These are phyloP conservation scores for Moricandia arvensis DNA, from an alignment of 345 rosid genomes.

Conservation along the genomic window DNA sequence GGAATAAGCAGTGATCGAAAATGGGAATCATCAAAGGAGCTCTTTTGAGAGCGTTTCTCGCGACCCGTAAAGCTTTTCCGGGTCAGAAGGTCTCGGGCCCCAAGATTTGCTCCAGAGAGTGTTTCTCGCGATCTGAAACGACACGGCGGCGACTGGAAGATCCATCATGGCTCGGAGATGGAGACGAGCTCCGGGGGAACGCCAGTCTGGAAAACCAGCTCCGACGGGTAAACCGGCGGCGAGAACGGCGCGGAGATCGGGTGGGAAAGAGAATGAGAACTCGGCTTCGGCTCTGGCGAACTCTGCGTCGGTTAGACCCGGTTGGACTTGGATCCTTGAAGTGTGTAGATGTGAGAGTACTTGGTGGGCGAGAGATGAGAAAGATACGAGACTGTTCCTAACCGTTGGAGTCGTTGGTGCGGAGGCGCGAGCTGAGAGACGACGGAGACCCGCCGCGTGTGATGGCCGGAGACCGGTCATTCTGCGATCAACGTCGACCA, in stretches of 20 bases:
- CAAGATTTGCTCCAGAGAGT: slow-evolving; percentile 87
- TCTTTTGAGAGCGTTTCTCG: slow-evolving; percentile 78
- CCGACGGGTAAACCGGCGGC: slow-evolving; percentile 85
- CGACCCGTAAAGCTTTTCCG: slow-evolving; percentile 83
- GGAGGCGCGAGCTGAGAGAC: slow-evolving; percentile 89
- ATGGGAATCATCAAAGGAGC: slow-evolving; percentile 91
- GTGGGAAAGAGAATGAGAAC: slow-evolving; percentile 89
- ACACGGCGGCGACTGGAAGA: slow-evolving; percentile 87
- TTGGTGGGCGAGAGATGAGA: slow-evolving; percentile 70
- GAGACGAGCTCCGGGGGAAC: slow-evolving; percentile 69
- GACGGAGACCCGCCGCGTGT: slow-evolving; percentile 89
- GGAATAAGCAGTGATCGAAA: slow-evolving; percentile 91
- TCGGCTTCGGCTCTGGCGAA: slow-evolving; percentile 89
- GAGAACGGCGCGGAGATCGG: slow-evolving; percentile 87
- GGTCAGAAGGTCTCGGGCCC: slow-evolving; percentile 84
- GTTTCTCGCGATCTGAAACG: slow-evolving; percentile 85
- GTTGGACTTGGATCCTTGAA: slow-evolving; percentile 75
- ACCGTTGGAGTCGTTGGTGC: slow-evolving; percentile 53
- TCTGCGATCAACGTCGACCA: slow-evolving; percentile 99
- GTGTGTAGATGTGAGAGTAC: slow-evolving; percentile 65
- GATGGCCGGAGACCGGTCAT: slow-evolving; percentile 87
- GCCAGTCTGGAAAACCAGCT: slow-evolving; percentile 96
- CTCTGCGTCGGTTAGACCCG: slow-evolving; percentile 78
- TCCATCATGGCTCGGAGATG: slow-evolving; percentile 81
- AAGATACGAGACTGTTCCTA: slow-evolving; percentile 70